Evolutionary conservation across 495 filamentous ascomycete species (phyloP), one percentile per base, ranked within the genome.

Genomic region (Terfezia claveryi): DNA sequence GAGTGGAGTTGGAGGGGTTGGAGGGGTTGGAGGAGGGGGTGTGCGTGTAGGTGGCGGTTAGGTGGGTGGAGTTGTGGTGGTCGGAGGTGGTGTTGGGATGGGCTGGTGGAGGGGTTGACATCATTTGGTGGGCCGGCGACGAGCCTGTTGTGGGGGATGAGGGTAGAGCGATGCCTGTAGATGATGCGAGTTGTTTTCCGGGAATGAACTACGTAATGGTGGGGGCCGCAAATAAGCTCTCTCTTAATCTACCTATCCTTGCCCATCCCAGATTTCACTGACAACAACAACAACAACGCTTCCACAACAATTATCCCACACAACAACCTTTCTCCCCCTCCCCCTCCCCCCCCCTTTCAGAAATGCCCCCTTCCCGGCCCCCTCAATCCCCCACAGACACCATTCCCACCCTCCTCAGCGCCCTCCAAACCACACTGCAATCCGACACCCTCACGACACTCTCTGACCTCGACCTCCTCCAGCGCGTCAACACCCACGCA

Each of bases 401-500:
- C 41, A 46, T 46, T 20, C 12, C 41, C 41, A 9, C 41, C 4
- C 14, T 46, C 41, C 41, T 46, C 4, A 4, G 14, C 41, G 8
- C 41, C 4, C 41, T 46, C 4, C 14, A 46, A 9, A 46, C 1
- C 41, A 46, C 41, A 0, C 12, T 46, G 14, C 41, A 46, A 46
- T 14, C 41, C 41, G 63, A 65, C 36, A 65, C 63, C n/a, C 55
- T 62, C 37, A 57, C 62, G 17, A 65, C 63, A 3, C 58, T 65
- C 23, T 63, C 62, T 23, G 63, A 65, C 51, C 60, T 66, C 0
- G 64, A 66, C 37, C 59, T 66, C 23, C 54, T 66, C 10, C 63
- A 66, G 44, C 58, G 61, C 27, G 55, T 66, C 54, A 66, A 66
- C 54, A 23, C 55, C 14, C 61, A 65, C 46, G 63, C 63, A 8